Evolutionary conservation across 371 early-diverging fungal genomes (phyloP).

Genomic region (Mucor racemosus): DNA sequence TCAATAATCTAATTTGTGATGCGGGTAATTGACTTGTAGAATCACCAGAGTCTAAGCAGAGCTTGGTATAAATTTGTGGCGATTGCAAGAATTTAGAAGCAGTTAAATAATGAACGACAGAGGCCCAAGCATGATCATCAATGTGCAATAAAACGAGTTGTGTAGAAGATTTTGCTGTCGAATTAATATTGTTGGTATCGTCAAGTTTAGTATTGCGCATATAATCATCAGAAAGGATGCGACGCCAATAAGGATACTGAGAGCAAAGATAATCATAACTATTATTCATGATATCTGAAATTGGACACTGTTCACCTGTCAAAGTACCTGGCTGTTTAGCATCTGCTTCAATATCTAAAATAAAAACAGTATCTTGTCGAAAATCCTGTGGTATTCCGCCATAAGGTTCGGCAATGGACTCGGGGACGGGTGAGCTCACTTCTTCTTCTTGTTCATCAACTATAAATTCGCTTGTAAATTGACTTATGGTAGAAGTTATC

Average conservation of each 20-base stretch:
- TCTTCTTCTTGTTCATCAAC: constrained; percentile 24
- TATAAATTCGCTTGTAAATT: constrained; percentile 22
- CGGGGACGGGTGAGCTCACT: constrained; percentile 23
- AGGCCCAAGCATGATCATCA: constrained; percentile 44
- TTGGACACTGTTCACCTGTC: constrained; percentile 34
- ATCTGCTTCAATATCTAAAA: constrained; percentile 24
- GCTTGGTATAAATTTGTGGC: constrained; percentile 21
- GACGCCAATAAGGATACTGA: constrained; percentile 40
- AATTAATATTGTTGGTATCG: not conserved
- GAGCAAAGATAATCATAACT: constrained; percentile 27
- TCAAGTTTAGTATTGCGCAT: constrained; percentile 35
- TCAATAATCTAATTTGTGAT: constrained; percentile 13
- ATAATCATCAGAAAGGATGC: constrained; percentile 35
- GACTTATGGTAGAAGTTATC: constrained; percentile 3
- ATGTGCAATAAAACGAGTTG: constrained; percentile 34
- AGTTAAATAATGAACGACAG: constrained; percentile 35
- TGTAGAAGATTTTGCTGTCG: constrained; percentile 12
- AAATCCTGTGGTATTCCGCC: constrained; percentile 29
- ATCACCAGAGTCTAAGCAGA: constrained; percentile 29
- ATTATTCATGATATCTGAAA: constrained; percentile 27
- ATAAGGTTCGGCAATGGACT: constrained; percentile 12
- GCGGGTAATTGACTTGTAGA: constrained; percentile 20
- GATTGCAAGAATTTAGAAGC: constrained; percentile 24
- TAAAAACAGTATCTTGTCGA: constrained; percentile 35
- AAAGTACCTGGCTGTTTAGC: constrained; percentile 33